A percentile compares a stretch with the other conserved stretches of the same genome.
These are phyloP conservation scores for Podosphaera xanthii DNA, from an alignment of 2,329 filamentous ascomycete genomes.

Conservation along the genomic window DNA sequence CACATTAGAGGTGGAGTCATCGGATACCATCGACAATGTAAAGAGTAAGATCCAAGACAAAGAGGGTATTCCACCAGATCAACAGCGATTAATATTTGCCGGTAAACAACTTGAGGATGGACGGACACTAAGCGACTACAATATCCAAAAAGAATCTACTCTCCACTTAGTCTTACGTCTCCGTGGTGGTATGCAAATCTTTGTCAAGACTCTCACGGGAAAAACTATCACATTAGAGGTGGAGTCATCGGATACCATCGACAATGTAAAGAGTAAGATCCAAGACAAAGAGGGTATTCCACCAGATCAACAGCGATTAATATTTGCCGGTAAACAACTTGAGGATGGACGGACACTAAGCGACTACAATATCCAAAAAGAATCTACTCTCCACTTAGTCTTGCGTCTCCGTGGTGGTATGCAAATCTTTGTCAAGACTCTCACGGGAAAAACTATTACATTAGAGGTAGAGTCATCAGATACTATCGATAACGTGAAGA, in stretches of 20 bases:
- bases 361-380: slow-evolving; percentile 96
- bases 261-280: slow-evolving; percentile 58
- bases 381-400: slow-evolving; percentile 60
- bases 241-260: slow-evolving; percentile 46
- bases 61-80: slow-evolving; percentile 94
- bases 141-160: slow-evolving; percentile 93
- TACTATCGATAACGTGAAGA: slow-evolving; percentile 49
- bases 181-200: slow-evolving; percentile 76
- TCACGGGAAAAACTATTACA: slow-evolving; percentile 26
- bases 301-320: slow-evolving; percentile 80
- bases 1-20: slow-evolving; percentile 97
- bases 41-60: slow-evolving; percentile 99
- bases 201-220: slow-evolving; percentile 69
- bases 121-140: slow-evolving; percentile 91
- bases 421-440: slow-evolving; percentile 37
- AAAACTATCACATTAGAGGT: slow-evolving; percentile 99
- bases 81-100: slow-evolving; percentile 96
- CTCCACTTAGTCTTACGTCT: slow-evolving; percentile 72
- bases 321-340: slow-evolving; percentile 83
- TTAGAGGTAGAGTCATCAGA: slow-evolving; percentile 44
- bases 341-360: slow-evolving; percentile 78
- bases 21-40: slow-evolving; percentile 99
- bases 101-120: slow-evolving; percentile 99
- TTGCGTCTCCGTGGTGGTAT: slow-evolving; percentile 65
- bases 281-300: slow-evolving; percentile 87